phyloP scores from a whole-genome alignment of 148 eudicot species.

The Pharnaceum exiguum region DNA sequence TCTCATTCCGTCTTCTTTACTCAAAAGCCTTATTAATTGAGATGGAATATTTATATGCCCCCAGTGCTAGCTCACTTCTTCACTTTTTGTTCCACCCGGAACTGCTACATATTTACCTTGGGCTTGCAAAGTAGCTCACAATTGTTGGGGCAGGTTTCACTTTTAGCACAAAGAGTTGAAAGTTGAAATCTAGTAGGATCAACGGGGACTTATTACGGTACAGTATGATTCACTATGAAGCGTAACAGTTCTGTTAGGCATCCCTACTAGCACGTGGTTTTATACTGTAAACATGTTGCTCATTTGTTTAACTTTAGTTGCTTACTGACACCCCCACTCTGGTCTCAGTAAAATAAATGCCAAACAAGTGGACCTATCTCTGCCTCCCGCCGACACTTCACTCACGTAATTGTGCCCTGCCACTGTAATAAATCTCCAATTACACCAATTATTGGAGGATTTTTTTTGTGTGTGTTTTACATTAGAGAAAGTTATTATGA shows the following conservation, averaged over 20 bases:
- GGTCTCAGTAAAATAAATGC: not conserved
- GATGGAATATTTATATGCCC: no score
- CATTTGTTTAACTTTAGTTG: slow-evolving; percentile 1
- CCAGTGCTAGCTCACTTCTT: no score
- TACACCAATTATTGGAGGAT: no score
- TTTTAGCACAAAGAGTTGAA: not conserved
- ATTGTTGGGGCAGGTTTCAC: slow-evolving; percentile 6
- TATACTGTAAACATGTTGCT: slow-evolving; percentile 12
- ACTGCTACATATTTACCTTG: not conserved
- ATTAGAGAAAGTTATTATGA: no score
- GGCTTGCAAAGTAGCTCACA: not conserved
- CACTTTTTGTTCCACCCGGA: no score
- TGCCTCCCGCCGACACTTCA: slow-evolving; percentile 32
- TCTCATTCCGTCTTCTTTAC: slow-evolving; percentile 18
- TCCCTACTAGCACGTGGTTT: slow-evolving; percentile 31
- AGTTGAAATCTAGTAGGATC: not conserved
- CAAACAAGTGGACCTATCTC: slow-evolving; percentile 14
- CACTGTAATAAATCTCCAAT: no score
- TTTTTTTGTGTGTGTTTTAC: no score
- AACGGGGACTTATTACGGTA: slow-evolving; percentile 13
- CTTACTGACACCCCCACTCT: slow-evolving; percentile 6
- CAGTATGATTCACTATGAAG: not conserved
- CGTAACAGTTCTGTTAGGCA: slow-evolving; percentile 8
- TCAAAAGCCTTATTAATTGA: slow-evolving; percentile 8
- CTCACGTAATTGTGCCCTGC: no score